Base-by-base conservation (phyloP, 257 asterid species). In the Coffea canephora region DNA sequence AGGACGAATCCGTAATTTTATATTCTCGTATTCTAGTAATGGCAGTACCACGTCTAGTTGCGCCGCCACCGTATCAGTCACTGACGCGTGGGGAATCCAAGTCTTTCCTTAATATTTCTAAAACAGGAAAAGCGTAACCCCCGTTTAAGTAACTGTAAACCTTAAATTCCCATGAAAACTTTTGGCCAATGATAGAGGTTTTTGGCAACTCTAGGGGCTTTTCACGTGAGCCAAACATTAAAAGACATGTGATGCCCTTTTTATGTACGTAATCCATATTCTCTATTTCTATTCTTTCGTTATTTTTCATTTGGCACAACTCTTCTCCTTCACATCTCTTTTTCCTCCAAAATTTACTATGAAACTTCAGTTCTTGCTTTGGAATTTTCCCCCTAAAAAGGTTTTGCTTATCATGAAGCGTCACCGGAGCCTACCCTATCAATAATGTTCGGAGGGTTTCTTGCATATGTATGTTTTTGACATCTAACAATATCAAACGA, bases 11-110 rank as follows among this genome's bases (percentile, higher is more conserved):
- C 11, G 84, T 76, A 61, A 69, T 61, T 78, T 25, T 62, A 68
- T 27, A 23, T 19, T 34, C 0, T 39, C 23, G 69, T 39, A 15
- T 6, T 50, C 23, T 64, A 14, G 36, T 43, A 75, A n/a, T 41
- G 45, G 49, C 46, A 34, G 71, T 59, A 73, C 62, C 21, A 34
- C 16, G 13, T 64, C 36, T 34, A 19, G 64, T 68, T 50, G 78
- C 85, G 89, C 89, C 86, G 86, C 76, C 84, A 65, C 77, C 89
- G 79, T 86, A 86, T 87, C 49, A 77, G 21, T 77, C 78, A 84
- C 52, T 73, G 89, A 87, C 89, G 80, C 89, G 89, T 87, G 89
- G 89, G 89, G 83, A 82, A 76, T 70, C 86, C 62, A 70, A 84
- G 67, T 55, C 71, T 69, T 81, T 73, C 84, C 87, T 72, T n/a